Evolutionary conservation across 2,329 filamentous ascomycete genomes (phyloP), one percentile per base, ranked within the genome.

Genomic region (Aspergillus fijiensis): DNA sequence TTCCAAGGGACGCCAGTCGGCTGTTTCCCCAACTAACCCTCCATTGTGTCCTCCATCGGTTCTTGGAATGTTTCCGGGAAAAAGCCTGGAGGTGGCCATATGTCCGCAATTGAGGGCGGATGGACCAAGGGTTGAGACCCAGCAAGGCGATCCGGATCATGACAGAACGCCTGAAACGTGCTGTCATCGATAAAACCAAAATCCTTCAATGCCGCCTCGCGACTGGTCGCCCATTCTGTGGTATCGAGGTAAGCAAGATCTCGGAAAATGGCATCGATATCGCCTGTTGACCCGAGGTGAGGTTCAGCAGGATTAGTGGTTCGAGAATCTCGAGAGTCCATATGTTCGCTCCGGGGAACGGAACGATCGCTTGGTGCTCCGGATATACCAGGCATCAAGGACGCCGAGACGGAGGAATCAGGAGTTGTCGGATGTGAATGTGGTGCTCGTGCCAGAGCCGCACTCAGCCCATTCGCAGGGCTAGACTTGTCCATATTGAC

Each of bases 171-270:
- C 57, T 78, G 74, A 57, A 79, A 79, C 2, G 77, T 79, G 21
- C 65, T 74, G 51, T 78, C 76, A 47, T 79, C 77, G n/a, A 75
- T 62, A 52, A 79, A 79, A 0, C 77, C 77, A 61, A 79, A 79
- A 47, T 79, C 77, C 58, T 74, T 77, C 31, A 79, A 64, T 0
- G 72, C 75, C 25, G 76, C 75, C 62, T 77, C 74, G 51, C 77
- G 74, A 58, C 71, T 77, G 31, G 65, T 74, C 2, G 76, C 70
- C 77, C 77, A 79, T 57, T 79, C 77, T 27, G 75, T 79, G 5
- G 76, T 79, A 59, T 79, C 77, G 6, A 80, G 71, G 65, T 80
- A 77, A 35, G 77, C 77, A 51, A 80, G 70, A 49, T 80, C 77
- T 59, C 78, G 75, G 64, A 80, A 80, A 31, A 80, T 76, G 7